Evolutionary conservation across 2,329 filamentous ascomycete species (phyloP).

Genomic region (Stagonosporopsis rhizophila): DNA sequence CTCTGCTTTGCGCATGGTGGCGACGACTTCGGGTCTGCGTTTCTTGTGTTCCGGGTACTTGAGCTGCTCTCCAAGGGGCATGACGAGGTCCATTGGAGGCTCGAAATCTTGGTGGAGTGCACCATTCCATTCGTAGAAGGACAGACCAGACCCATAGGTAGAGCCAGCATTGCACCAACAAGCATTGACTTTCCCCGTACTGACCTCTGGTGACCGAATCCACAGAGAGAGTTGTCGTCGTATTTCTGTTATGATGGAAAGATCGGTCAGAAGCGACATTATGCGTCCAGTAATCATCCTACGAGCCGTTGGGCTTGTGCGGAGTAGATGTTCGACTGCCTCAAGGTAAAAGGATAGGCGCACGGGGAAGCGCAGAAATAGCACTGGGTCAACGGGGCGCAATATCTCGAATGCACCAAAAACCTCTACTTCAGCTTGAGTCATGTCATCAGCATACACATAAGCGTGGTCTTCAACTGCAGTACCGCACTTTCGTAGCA

Average conservation of each 20-base stretch:
- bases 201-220: slow-evolving; percentile 26
- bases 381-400: background rate
- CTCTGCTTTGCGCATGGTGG: slow-evolving; percentile 52
- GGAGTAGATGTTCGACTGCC: background rate
- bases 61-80: background rate
- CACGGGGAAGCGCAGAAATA: background rate
- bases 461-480: background rate
- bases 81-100: background rate
- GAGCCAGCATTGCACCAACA: background rate
- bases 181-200: background rate
- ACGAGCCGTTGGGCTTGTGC: background rate
- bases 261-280: background rate
- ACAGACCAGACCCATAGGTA: too few species aligned
- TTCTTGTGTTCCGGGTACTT: slow-evolving; percentile 3
- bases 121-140: background rate
- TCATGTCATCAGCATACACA: background rate
- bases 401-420: background rate
- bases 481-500: background rate
- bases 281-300: slow-evolving; percentile 2
- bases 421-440: background rate
- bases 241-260: background rate
- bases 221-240: slow-evolving; percentile 47
- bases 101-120: background rate
- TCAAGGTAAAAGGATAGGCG: background rate
- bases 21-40: slow-evolving; percentile 50